Conservation (phyloP, 2,329 filamentous ascomycete genomes). For the Boeremia lycopersici region DNA sequence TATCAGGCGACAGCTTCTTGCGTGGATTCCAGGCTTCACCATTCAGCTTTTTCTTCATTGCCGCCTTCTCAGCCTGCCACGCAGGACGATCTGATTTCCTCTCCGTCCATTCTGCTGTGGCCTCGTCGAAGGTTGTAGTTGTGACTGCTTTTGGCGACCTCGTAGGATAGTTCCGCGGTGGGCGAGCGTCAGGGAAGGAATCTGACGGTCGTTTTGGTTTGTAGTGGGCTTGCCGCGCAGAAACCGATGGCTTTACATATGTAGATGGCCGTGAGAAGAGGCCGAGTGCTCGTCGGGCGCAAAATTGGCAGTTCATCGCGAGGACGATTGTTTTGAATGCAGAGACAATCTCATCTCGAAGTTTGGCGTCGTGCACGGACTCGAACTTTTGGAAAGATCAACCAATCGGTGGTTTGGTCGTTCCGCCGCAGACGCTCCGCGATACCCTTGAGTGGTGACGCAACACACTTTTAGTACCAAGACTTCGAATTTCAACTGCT, state of each 20-base stretch:
- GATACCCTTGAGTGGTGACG: conserved; percentile 10
- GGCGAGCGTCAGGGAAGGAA: conserved; percentile 1
- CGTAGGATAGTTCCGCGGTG: conserved; percentile 1
- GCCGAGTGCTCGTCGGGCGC: conserved; percentile 29
- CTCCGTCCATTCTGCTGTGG: conserved; percentile 13
- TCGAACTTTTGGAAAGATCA: not conserved
- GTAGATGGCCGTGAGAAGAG: conserved; percentile 30
- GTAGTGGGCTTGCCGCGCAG: conserved; percentile 11
- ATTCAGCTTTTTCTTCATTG: conserved; percentile 77
- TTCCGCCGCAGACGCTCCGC: conserved; percentile 9
- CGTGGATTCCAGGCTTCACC: conserved; percentile 77
- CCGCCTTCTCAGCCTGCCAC: conserved; percentile 80
- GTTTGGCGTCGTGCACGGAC: conserved; percentile 13
- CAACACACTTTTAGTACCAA: conserved; percentile 13
- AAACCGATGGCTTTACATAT: conserved; percentile 1
- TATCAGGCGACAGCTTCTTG: conserved; percentile 90
- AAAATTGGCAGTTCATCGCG: conserved; percentile 39
- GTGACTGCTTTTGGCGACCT: conserved; percentile 8
- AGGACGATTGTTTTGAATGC: not conserved
- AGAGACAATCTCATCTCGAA: not conserved
- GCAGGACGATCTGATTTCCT: conserved; percentile 44
- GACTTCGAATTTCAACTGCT: conserved; percentile 6
- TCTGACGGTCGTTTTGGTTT: conserved; percentile 4
- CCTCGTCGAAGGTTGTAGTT: conserved; percentile 13
- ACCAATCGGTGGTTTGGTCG: conserved; percentile 15